These are phyloP conservation scores for Misopates orontium DNA, from an alignment of 257 asterid species.

Conservation along the genomic window DNA sequence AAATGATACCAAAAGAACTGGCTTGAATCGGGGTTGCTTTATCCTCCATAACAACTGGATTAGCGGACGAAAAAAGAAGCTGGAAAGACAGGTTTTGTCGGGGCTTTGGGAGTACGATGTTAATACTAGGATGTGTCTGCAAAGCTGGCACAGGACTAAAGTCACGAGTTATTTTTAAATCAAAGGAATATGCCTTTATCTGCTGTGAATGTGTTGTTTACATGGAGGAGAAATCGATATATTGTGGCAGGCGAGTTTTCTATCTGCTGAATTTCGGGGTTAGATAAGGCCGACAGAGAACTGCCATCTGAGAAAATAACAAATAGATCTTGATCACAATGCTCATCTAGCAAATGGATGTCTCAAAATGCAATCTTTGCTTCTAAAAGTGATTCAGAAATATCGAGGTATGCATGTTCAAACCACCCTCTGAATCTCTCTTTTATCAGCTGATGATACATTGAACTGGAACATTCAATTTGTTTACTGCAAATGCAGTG, in stretches of 20 bases:
- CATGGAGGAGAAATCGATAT: conserved; percentile 42
- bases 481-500: no score
- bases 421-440: no score
- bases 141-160: conserved; percentile 49
- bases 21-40: conserved; percentile 55
- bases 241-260: conserved; percentile 17
- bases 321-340: conserved; percentile 19
- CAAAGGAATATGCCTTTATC: conserved; percentile 1
- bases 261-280: conserved; percentile 36
- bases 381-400: conserved; percentile 34
- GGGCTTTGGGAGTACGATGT: conserved; percentile 88
- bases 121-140: conserved; percentile 73
- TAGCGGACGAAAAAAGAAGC: conserved; percentile 69
- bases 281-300: conserved; percentile 26
- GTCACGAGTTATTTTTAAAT: conserved; percentile 50
- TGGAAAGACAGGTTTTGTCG: conserved; percentile 71
- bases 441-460: conserved; percentile 43
- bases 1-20: conserved; percentile 50
- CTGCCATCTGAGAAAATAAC: conserved; percentile 30
- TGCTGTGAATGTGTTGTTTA: conserved; percentile 34
- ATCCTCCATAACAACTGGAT: conserved; percentile 87
- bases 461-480: conserved; percentile 65
- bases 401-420: conserved; percentile 69
- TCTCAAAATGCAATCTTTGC: conserved; percentile 43
- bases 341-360: conserved; percentile 47